These are phyloP conservation scores for Sequoiadendron giganteum DNA, from an alignment of 75 land plant genomes.

Conservation along the genomic window DNA sequence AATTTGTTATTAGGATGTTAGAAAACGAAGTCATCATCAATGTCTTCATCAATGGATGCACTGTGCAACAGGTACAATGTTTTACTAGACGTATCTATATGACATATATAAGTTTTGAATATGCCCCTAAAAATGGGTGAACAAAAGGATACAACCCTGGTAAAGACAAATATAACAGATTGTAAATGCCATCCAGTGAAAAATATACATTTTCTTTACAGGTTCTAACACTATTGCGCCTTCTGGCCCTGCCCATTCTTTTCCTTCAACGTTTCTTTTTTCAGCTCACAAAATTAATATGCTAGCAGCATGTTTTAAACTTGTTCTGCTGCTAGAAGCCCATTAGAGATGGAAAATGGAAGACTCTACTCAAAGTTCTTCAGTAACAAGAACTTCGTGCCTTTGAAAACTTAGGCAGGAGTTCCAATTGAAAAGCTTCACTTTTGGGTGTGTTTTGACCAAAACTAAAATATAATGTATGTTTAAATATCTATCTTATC, in stretches of 20 bases:
- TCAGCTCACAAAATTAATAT: not conserved
- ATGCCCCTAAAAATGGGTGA: not conserved
- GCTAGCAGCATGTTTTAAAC: not conserved
- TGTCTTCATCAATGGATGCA: not conserved
- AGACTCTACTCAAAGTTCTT: not conserved
- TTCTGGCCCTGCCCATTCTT: not conserved
- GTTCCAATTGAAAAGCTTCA: not conserved
- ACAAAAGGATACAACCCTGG: not conserved
- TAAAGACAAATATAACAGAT: not conserved
- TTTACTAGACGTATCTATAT: not conserved
- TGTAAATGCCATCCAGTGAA: not conserved
- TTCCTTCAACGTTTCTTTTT: not conserved
- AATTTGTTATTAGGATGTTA: no score
- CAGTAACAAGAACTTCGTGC: not conserved
- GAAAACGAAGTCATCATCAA: no score
- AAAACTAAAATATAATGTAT: no score
- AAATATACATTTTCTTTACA: not conserved
- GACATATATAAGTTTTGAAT: not conserved
- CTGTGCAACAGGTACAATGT: not conserved
- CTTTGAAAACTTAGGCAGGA: not conserved
- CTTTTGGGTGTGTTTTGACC: not conserved
- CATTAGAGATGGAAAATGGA: not conserved
- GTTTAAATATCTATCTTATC: not conserved
- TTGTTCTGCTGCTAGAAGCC: not conserved
- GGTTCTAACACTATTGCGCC: not conserved